A percentile compares a stretch with the other conserved stretches of the same genome.
phyloP scores from a whole-genome alignment of 2,329 filamentous ascomycete species.

The Drechslerella stenobrocha region DNA sequence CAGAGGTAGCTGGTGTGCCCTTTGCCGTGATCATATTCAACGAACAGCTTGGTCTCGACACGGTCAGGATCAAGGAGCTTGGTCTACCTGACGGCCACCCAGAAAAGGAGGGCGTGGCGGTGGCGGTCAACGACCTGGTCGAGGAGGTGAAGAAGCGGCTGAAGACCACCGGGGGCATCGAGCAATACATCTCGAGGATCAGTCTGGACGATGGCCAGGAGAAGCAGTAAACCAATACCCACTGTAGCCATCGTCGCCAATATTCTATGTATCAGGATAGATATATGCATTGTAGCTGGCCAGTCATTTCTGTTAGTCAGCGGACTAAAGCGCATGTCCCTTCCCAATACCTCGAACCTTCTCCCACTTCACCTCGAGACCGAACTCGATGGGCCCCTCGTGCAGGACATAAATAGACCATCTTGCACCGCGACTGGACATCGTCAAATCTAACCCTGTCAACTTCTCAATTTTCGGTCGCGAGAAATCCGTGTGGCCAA shows the following conservation, averaged over 20 bases:
- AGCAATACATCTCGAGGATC: conserved; percentile 42
- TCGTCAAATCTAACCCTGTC: too few species aligned
- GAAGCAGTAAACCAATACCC: conserved; percentile 17
- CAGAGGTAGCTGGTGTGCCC: conserved; percentile 76
- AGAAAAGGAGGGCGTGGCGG: conserved; percentile 82
- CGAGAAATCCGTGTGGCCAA: not conserved
- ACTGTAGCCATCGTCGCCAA: too few species aligned
- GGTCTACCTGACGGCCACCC: conserved; percentile 78
- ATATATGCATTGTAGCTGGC: not conserved
- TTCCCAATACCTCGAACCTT: not conserved
- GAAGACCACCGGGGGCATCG: conserved; percentile 31
- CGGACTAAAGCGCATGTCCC: conserved; percentile 31
- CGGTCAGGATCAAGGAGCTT: conserved; percentile 86
- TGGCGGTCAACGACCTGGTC: conserved; percentile 67
- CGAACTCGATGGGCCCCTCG: too few species aligned
- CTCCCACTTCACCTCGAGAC: not conserved
- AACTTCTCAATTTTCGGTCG: too few species aligned
- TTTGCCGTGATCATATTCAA: conserved; percentile 88
- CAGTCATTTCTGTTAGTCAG: conserved; percentile 2
- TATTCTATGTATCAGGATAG: too few species aligned
- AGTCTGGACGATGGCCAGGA: conserved; percentile 31
- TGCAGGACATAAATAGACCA: too few species aligned
- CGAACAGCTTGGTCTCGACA: conserved; percentile 79
- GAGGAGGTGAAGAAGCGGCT: conserved; percentile 65
- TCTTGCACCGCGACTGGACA: too few species aligned